Conservation (phyloP, 306 rosid genomes). For the Macrotyloma uniflorum region DNA sequence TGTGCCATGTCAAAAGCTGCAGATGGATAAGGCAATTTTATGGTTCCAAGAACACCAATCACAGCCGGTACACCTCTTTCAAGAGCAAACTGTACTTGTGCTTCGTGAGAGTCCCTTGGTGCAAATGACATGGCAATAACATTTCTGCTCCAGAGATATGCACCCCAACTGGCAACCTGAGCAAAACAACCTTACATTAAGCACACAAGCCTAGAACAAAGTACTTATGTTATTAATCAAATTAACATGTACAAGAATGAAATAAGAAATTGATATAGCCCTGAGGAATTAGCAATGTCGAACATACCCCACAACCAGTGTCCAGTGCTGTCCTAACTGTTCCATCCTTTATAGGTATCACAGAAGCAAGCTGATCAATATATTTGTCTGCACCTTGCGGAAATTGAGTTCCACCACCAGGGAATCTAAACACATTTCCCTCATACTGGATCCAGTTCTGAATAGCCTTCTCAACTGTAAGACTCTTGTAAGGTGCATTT, state of each 20-base stretch:
- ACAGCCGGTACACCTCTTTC: constrained; percentile 97
- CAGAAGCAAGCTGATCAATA: constrained; percentile 89
- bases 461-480: constrained; percentile 97
- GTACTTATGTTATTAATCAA: background rate
- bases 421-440: constrained; percentile 91
- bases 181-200: constrained; percentile 31
- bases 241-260: constrained; percentile 13
- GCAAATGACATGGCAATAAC: constrained; percentile 97
- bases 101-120: constrained; percentile 95
- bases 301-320: constrained; percentile 99
- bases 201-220: constrained; percentile 30
- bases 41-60: constrained; percentile 88
- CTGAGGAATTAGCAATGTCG: constrained; percentile 8
- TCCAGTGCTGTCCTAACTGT: constrained; percentile 92
- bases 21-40: constrained; percentile 89
- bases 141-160: constrained; percentile 87
- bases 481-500: constrained; percentile 94
- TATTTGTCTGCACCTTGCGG: constrained; percentile 97
- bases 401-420: constrained; percentile 97
- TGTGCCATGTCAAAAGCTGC: constrained; percentile 99
- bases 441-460: constrained; percentile 99
- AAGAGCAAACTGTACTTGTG: constrained; percentile 97
- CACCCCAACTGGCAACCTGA: constrained; percentile 99
- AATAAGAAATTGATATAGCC: constrained; percentile 2
- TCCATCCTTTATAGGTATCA: constrained; percentile 90